Evolutionary conservation across 2,329 filamentous ascomycete species (phyloP).

Genomic region (Microsporum canis): DNA sequence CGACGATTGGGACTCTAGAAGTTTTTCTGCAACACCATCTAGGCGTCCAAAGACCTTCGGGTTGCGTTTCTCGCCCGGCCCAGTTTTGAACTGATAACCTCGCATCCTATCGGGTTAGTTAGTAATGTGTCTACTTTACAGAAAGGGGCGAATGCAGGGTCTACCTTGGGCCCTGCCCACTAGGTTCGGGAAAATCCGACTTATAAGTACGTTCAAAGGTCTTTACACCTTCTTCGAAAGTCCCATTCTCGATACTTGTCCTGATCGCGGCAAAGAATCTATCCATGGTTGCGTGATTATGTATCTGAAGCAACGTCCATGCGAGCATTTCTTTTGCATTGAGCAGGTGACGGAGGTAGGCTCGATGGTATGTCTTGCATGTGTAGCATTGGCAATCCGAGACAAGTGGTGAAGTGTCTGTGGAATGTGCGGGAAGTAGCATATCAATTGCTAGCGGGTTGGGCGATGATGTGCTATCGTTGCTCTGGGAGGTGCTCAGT

Average conservation of each 20-base stretch:
- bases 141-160: slow-evolving; percentile 10
- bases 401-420: slow-evolving; percentile 51
- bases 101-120: slow-evolving; percentile 41
- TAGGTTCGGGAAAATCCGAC: slow-evolving; percentile 57
- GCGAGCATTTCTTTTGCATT: slow-evolving; percentile 91
- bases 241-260: slow-evolving; percentile 46
- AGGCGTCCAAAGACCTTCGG: slow-evolving; percentile 54
- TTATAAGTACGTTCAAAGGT: slow-evolving; percentile 60
- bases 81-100: slow-evolving; percentile 71
- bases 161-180: slow-evolving; percentile 62
- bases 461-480: slow-evolving; percentile 14
- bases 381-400: slow-evolving; percentile 66
- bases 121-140: not conserved
- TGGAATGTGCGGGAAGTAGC: slow-evolving; percentile 53
- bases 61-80: slow-evolving; percentile 56
- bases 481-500: slow-evolving; percentile 17
- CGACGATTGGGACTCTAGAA: slow-evolving; percentile 40
- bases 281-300: slow-evolving; percentile 67
- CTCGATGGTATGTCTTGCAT: slow-evolving; percentile 71
- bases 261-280: slow-evolving; percentile 65
- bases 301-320: slow-evolving; percentile 84
- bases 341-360: slow-evolving; percentile 79
- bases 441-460: slow-evolving; percentile 62
- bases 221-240: slow-evolving; percentile 43
- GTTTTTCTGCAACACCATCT: slow-evolving; percentile 38